Evolutionary conservation across 202 grass and related monocot species (phyloP).

Genomic region (Zizania palustris): DNA sequence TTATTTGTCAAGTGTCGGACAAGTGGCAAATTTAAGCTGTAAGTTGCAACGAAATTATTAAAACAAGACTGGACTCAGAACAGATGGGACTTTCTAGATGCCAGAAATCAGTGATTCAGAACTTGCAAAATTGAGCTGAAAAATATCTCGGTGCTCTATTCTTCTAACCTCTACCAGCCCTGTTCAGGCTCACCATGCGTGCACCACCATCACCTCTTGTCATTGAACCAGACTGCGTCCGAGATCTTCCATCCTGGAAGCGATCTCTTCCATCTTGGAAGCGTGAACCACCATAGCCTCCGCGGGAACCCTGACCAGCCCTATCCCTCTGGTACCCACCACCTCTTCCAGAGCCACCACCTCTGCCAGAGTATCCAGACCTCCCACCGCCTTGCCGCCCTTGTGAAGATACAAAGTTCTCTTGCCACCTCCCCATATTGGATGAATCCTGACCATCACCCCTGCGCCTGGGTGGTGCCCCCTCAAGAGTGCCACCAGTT

Average conservation of each 20-base stretch:
- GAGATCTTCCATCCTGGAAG: slow-evolving; percentile 23
- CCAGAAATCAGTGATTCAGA: slow-evolving; percentile 31
- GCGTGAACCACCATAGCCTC: slow-evolving; percentile 43
- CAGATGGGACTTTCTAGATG: not conserved
- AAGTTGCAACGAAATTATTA: slow-evolving; percentile 19
- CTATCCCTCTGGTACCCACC: slow-evolving; percentile 48
- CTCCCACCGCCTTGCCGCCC: slow-evolving; percentile 36
- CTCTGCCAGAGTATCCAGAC: slow-evolving; percentile 46
- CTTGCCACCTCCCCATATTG: slow-evolving; percentile 54
- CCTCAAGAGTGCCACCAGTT: slow-evolving; percentile 46
- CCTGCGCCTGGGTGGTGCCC: slow-evolving; percentile 33
- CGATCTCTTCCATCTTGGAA: slow-evolving; percentile 37
- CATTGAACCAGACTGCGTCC: not conserved
- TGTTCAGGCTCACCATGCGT: slow-evolving; percentile 67
- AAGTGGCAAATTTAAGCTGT: slow-evolving; percentile 15
- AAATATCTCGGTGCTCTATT: not conserved
- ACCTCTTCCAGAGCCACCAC: slow-evolving; percentile 23
- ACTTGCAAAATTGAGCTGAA: slow-evolving; percentile 17
- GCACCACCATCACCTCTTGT: slow-evolving; percentile 35
- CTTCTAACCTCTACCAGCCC: slow-evolving; percentile 34
- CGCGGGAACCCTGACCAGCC: slow-evolving; percentile 21
- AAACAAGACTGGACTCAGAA: not conserved
- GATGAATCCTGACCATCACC: slow-evolving; percentile 42
- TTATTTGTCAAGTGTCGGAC: not conserved
- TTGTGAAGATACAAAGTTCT: slow-evolving; percentile 54